phyloP scores from a whole-genome alignment of 1,139 yeast species.

The Saccharomycopsis hybrid region DNA sequence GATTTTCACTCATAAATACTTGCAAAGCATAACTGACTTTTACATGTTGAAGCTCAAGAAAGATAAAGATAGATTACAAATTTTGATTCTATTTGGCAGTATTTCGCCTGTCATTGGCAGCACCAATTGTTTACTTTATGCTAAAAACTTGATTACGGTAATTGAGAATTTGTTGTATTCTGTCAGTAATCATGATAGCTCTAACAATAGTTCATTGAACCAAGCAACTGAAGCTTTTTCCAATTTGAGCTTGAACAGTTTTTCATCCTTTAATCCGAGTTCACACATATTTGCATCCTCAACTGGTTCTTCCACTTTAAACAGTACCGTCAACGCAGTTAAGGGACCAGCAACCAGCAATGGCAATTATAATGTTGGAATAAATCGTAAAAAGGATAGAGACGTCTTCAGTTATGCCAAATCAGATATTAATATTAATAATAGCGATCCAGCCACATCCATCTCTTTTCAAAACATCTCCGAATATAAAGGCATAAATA shows the following conservation, averaged over 20 bases:
- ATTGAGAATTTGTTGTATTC: slow-evolving; percentile 16
- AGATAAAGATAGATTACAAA: slow-evolving; percentile 54
- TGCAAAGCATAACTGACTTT: slow-evolving; percentile 74
- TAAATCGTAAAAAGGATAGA: slow-evolving; percentile 1
- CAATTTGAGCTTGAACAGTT: slow-evolving; percentile 9
- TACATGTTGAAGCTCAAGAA: slow-evolving; percentile 75
- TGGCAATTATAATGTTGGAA: not conserved
- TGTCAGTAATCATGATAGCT: slow-evolving; percentile 2
- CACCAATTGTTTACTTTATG: slow-evolving; percentile 14
- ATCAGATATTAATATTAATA: not conserved
- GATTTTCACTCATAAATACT: slow-evolving; percentile 71
- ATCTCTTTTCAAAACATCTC: slow-evolving; percentile 6
- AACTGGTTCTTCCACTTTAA: not conserved
- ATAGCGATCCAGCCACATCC: slow-evolving; percentile 8
- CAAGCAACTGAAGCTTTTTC: slow-evolving; percentile 10
- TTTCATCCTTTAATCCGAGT: slow-evolving; percentile 15
- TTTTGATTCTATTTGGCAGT: slow-evolving; percentile 17
- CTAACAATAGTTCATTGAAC: not conserved
- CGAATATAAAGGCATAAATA: slow-evolving; percentile 15
- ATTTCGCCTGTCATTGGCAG: slow-evolving; percentile 15
- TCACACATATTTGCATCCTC: slow-evolving; percentile 10
- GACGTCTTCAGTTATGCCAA: slow-evolving; percentile 6
- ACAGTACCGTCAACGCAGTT: not conserved
- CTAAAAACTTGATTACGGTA: slow-evolving; percentile 12
- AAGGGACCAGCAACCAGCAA: not conserved